A percentile compares a stretch with the other conserved stretches of the same genome.
phyloP scores from a whole-genome alignment of 2,329 filamentous ascomycete genomes.

The Kalmusia sp. region DNA sequence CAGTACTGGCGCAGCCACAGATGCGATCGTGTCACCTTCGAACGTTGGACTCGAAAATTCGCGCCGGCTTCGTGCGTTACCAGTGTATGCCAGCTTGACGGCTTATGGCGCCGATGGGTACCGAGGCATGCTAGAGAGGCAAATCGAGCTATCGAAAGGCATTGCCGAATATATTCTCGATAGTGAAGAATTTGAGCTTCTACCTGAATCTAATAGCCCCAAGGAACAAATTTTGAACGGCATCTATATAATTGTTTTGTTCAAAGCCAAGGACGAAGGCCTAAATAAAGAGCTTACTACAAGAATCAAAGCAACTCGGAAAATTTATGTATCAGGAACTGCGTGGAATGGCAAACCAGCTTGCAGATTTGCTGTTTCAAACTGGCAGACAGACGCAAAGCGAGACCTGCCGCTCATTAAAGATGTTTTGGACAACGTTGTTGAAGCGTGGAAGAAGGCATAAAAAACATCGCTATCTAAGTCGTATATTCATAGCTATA shows the following conservation, averaged over 20 bases:
- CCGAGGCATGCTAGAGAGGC: slow-evolving; percentile 71
- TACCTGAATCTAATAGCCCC: slow-evolving; percentile 59
- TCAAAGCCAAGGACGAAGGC: slow-evolving; percentile 70
- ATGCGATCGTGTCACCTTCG: slow-evolving; percentile 75
- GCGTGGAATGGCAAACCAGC: slow-evolving; percentile 77
- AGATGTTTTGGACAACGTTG: slow-evolving; percentile 62
- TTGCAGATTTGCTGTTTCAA: slow-evolving; percentile 83
- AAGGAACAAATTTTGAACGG: slow-evolving; percentile 54
- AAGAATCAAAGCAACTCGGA: slow-evolving; percentile 74
- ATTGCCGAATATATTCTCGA: slow-evolving; percentile 70
- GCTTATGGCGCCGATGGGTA: slow-evolving; percentile 77
- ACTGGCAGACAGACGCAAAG: slow-evolving; percentile 77
- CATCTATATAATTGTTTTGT: slow-evolving; percentile 76
- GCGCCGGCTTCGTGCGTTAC: slow-evolving; percentile 86
- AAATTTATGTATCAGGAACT: slow-evolving; percentile 85
- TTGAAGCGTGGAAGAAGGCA: slow-evolving; percentile 12
- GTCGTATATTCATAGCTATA: background rate
- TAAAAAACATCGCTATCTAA: background rate
- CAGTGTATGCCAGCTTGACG: slow-evolving; percentile 80
- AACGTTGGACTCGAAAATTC: slow-evolving; percentile 93
- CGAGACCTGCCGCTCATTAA: slow-evolving; percentile 71
- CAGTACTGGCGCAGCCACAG: slow-evolving; percentile 46
- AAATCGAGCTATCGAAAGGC: slow-evolving; percentile 73
- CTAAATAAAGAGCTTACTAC: slow-evolving; percentile 73
- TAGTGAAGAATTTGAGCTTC: slow-evolving; percentile 69